A percentile compares a stretch with the other conserved stretches of the same genome.
Evolutionary conservation across 345 rosid genomes (phyloP).

Genomic region (Arabidopsis suecica): DNA sequence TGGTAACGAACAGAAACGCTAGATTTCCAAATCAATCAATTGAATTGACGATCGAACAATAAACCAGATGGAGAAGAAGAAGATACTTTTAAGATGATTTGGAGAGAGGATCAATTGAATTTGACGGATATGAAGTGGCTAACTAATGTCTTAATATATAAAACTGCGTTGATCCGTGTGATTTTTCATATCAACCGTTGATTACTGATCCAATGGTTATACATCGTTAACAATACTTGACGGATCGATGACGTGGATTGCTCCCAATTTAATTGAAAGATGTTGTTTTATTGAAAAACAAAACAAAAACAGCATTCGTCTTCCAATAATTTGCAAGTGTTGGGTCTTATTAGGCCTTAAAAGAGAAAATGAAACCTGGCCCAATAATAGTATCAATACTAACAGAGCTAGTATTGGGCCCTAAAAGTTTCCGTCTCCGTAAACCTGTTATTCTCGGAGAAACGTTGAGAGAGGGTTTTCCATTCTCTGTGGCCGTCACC

Average conservation of each 20-base stretch:
- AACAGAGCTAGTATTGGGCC: not conserved
- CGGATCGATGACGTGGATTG: conserved; percentile 40
- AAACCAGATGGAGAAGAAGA: not conserved
- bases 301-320: too few species aligned
- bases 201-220: conserved; percentile 22
- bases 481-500: conserved; percentile 17
- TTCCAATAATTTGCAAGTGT: too few species aligned
- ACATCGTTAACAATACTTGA: not conserved
- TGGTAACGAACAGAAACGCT: too few species aligned
- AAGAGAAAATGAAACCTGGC: not conserved
- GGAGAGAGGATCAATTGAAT: not conserved
- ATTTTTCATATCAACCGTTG: not conserved
- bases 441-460: conserved; percentile 3
- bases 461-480: conserved; percentile 1
- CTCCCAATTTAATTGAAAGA: too few species aligned
- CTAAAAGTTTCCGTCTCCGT: not conserved
- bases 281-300: too few species aligned
- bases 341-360: not conserved
- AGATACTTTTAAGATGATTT: not conserved
- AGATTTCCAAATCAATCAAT: too few species aligned
- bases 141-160: not conserved
- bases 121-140: not conserved
- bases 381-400: not conserved
- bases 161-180: conserved; percentile 16
- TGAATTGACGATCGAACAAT: too few species aligned